Evolutionary conservation across 2,329 filamentous ascomycete species (phyloP), one percentile per base, ranked within the genome.

Genomic region (Arthrinium phaeospermum): DNA sequence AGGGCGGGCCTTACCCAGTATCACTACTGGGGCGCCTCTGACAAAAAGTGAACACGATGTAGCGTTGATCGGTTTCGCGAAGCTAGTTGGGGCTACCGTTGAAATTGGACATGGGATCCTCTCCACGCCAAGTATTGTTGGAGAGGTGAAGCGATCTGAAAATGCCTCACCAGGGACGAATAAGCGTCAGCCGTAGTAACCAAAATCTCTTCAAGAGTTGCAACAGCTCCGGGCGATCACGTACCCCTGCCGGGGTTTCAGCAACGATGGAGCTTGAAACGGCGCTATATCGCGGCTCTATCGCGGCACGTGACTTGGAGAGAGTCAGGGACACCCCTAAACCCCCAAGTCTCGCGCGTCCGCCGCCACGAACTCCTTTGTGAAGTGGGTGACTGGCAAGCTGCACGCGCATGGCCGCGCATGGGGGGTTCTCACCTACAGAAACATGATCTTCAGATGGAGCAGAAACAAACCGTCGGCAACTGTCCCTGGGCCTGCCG

Each of bases 41-140:
- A 78, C 76, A 74, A 73, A 73, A 75, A 75, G 74, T 72, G 68
- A 34, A 44, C 72, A 72, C 75, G 74, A 70, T 75, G 73, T 72
- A 49, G 61, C 73, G 76, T 75, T 75, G 77, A 78, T 77, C 77
- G 69, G 77, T 78, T 77, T 78, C 77, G 76, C 73, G 75, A 74
- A 37, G 71, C 74, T 74, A 57, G 68, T 75, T 76, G 68, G 67
- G 73, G 75, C 73, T 74, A 77, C 72, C 22, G 41, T 70, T 22
- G 53, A 68, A 53, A 67, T 51, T 46, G 41, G 49, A 34, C 61
- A 67, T 70, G 57, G 53, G 37, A 34, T 61, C 41, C 37, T 46
- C 69, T 34, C 24, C 73, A 74, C 72, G 73, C 75, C 73, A 74
- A 75, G 75, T 73, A 27, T 67, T 16, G 37, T 70, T 44, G 30